Percentiles rank a stretch among this genome's conserved stretches.
Evolutionary conservation across 371 early-diverging fungal species (phyloP).

Genomic region (Lichtheimia ornata): DNA sequence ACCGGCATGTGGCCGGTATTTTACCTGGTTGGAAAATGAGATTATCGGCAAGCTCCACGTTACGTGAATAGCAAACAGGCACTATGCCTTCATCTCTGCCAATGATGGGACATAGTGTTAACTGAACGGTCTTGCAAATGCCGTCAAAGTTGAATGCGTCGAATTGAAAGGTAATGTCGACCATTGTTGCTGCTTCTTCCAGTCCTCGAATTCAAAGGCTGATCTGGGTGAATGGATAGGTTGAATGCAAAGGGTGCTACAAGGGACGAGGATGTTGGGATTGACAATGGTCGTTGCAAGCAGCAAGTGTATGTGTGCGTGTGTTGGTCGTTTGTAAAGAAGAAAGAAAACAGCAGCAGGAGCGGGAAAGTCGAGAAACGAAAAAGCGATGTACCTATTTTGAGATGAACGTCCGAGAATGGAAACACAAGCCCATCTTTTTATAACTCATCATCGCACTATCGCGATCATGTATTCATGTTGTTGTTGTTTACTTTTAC

Average conservation of each 20-base stretch:
- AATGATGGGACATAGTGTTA: constrained; percentile 89
- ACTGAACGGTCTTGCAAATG: constrained; percentile 79
- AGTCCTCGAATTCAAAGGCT: too few species aligned
- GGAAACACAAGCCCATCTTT: too few species aligned
- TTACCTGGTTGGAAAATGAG: constrained; percentile 92
- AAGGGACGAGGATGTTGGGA: too few species aligned
- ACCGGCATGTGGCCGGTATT: background rate
- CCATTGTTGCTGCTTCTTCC: constrained; percentile 21
- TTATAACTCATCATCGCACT: too few species aligned
- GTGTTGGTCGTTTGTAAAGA: background rate
- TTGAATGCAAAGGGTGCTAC: too few species aligned
- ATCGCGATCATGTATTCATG: too few species aligned
- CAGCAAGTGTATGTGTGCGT: too few species aligned
- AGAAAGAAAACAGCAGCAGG: constrained; percentile 1
- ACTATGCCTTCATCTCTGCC: constrained; percentile 77
- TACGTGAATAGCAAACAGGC: constrained; percentile 91
- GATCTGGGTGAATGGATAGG: too few species aligned
- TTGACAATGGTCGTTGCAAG: too few species aligned
- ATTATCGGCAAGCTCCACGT: constrained; percentile 77
- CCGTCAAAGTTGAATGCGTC: constrained; percentile 70
- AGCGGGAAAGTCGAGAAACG: background rate
- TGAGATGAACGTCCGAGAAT: too few species aligned
- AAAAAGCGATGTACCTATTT: too few species aligned
- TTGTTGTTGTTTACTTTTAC: too few species aligned
- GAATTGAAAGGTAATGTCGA: constrained; percentile 41